phyloP scores from a whole-genome alignment of 1,284 basidiomycete genomes.

The Pseudozyma tsukubaensis region DNA sequence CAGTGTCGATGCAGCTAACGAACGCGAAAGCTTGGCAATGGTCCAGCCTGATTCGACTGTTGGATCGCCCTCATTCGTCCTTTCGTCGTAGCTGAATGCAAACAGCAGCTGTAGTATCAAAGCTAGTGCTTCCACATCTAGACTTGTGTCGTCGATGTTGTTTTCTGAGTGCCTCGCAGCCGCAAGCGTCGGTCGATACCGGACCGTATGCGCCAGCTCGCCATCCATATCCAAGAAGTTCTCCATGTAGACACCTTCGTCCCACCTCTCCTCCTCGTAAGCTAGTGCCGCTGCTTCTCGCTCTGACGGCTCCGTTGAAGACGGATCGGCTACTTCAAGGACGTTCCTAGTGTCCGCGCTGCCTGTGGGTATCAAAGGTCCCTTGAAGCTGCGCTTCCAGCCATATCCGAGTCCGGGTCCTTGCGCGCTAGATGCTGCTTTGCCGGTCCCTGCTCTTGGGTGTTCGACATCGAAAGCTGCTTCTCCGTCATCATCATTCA shows the following conservation, averaged over 20 bases:
- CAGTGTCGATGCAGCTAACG: conserved; percentile 16
- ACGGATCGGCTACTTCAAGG: conserved; percentile 43
- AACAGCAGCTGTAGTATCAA: conserved; percentile 35
- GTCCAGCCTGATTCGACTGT: conserved; percentile 53
- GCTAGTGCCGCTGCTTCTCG: conserved; percentile 15
- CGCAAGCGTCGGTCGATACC: conserved; percentile 6
- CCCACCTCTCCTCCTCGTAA: conserved; percentile 38
- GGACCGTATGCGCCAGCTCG: conserved; percentile 22
- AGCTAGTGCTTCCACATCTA: conserved; percentile 20
- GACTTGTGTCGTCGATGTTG: background rate
- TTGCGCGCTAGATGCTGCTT: background rate
- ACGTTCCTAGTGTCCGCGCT: conserved; percentile 20
- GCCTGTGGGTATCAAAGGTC: conserved; percentile 25
- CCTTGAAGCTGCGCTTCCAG: conserved; percentile 9
- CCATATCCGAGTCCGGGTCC: conserved; percentile 21
- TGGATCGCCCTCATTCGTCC: conserved; percentile 43
- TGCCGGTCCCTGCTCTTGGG: background rate
- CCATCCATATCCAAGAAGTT: conserved; percentile 44
- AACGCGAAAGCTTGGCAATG: conserved; percentile 40
- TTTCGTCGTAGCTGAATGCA: conserved; percentile 42
- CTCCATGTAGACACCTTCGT: conserved; percentile 51
- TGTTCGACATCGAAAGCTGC: conserved; percentile 7
- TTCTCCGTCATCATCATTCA: conserved; percentile 36
- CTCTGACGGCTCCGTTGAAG: conserved; percentile 6
- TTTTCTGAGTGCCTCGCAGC: background rate